Base-by-base conservation (phyloP, 2,329 filamentous ascomycete genomes). In the Ampelomyces quisqualis region DNA sequence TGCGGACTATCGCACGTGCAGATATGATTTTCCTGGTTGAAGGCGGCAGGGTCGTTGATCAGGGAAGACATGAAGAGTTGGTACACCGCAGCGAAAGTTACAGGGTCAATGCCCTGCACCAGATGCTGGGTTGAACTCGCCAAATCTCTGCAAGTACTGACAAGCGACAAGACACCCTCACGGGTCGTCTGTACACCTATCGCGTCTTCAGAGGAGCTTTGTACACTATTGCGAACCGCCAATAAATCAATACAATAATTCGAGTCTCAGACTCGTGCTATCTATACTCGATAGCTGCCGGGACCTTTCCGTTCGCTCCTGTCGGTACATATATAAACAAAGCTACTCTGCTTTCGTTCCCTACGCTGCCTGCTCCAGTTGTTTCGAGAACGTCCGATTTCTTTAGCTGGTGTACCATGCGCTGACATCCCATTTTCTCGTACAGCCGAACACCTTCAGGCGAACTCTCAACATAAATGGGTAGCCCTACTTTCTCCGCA, bases 391-490 rank as follows among this genome's bases (percentile, higher is more conserved):
- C n/a, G n/a, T 65, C 34, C 72, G 10, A 9, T n/a, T 27, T 47
- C 4, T 67, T 42, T 15, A n/a, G n/a, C 63, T 61, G 15, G 60
- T 71, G 65, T 2, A 67, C 62, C 5, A 76, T 51, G 36, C 59
- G 60, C 34, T 63, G 58, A 49, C 74, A 77, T 2, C 74, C 74
- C 50, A 73, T 64, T 45, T 70, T 76, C 42, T 69, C 61, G 54
- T 77, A 78, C 19, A 77, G 58, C 6, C 58, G 59, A 24, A 68
- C 59, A 0, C 70, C 72, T 4, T 65, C 63, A 3, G 63, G 68
- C 0, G 73, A 74, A 2, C 73, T 71, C 54, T 77, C 74, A 27
- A 77, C 67, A 57, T 77, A 77, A 3, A 75, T 59, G 3, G 73
- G 73, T 20, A 76, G 44, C 10, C 54, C 54, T 14, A 65, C 54